Evolutionary conservation across 345 rosid species (phyloP).

Genomic region (Orychophragmus violaceus): DNA sequence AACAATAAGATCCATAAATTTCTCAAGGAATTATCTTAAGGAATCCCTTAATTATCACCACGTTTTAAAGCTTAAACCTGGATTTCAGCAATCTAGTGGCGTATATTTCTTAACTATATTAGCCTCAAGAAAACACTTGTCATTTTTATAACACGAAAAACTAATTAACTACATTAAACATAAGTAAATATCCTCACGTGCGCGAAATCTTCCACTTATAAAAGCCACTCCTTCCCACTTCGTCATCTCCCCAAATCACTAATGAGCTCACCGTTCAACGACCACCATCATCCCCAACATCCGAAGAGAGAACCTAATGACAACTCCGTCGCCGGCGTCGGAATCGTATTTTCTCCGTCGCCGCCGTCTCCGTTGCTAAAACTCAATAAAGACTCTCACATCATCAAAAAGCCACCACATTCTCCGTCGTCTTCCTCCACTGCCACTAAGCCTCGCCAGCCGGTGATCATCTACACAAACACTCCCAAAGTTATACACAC

Average conservation of each 20-base stretch:
- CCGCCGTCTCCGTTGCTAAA: slow-evolving; percentile 15
- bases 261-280: slow-evolving; percentile 23
- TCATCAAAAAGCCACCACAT: slow-evolving; percentile 42
- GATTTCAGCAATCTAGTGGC: slow-evolving; percentile 28
- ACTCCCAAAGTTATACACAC: slow-evolving; percentile 88
- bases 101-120: slow-evolving; percentile 7
- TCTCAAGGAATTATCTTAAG: slow-evolving; percentile 8
- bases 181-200: neutral
- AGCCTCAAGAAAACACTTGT: neutral
- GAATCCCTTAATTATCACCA: neutral
- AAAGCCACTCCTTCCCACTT: slow-evolving; percentile 1
- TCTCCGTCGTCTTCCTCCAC: slow-evolving; percentile 34
- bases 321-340: neutral
- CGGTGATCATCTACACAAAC: slow-evolving; percentile 93
- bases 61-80: neutral
- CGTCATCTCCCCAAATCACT: neutral
- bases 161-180: neutral
- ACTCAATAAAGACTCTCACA: slow-evolving; percentile 49
- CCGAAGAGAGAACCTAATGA: slow-evolving; percentile 23
- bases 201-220: slow-evolving; percentile 7
- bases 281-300: slow-evolving; percentile 14
- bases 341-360: slow-evolving; percentile 15
- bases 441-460: slow-evolving; percentile 49
- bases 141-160: neutral
- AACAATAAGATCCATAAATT: slow-evolving; percentile 1